Conservation (phyloP, 2,329 filamentous ascomycete species). For the Ceratocystis albifundus region DNA sequence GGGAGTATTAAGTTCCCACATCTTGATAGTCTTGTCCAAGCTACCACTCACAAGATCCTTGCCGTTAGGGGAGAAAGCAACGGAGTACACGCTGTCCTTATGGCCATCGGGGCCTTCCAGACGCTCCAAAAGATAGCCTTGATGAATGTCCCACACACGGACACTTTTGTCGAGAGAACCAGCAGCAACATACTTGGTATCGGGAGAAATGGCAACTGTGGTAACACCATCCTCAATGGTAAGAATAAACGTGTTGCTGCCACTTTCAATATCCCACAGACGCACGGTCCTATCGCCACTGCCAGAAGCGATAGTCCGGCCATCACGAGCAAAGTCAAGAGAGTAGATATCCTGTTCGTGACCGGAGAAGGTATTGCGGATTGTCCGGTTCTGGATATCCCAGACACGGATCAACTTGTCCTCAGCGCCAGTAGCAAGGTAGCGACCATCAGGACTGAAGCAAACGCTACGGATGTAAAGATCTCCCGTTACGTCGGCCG, state of each 20-base stretch:
- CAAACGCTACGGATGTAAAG: conserved; percentile 96
- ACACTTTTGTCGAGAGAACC: conserved; percentile 97
- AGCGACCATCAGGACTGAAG: conserved; percentile 93
- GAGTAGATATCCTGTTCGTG: conserved; percentile 99
- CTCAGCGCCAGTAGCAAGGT: conserved; percentile 88
- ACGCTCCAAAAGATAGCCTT: conserved; percentile 76
- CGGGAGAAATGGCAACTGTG: conserved; percentile 91
- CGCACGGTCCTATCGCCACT: conserved; percentile 90
- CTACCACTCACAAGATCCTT: conserved; percentile 88
- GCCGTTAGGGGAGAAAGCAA: conserved; percentile 89
- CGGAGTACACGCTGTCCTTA: conserved; percentile 93
- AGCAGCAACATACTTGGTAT: conserved; percentile 86
- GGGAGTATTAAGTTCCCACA: conserved; percentile 83
- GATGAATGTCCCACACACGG: conserved; percentile 85
- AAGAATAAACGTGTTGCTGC: conserved; percentile 69
- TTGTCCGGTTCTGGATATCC: conserved; percentile 75
- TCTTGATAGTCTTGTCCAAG: conserved; percentile 97
- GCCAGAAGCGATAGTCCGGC: conserved; percentile 86
- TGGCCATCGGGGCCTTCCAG: conserved; percentile 89
- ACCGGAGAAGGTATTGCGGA: conserved; percentile 87
- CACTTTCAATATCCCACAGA: conserved; percentile 87
- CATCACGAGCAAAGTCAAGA: conserved; percentile 86
- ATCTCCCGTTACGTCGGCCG: conserved; percentile 76
- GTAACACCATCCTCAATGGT: conserved; percentile 95
- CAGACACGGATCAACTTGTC: conserved; percentile 96